These are phyloP conservation scores for Polytrichum formosum DNA, from an alignment of 225 moss, liverwort and hornwort genomes.

Conservation along the genomic window DNA sequence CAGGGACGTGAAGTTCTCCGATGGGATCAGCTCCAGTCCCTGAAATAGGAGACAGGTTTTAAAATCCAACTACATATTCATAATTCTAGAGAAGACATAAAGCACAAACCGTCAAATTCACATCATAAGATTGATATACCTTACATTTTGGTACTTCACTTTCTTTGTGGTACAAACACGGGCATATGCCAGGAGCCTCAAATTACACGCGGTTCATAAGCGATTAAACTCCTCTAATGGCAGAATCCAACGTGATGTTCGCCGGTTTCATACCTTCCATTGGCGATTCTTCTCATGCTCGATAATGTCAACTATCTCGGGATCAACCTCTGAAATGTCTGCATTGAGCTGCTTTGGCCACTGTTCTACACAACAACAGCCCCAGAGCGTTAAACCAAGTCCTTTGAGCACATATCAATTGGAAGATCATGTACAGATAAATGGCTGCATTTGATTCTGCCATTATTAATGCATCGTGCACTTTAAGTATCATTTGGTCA, in stretches of 20 bases:
- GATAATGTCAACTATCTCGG: constrained; percentile 88
- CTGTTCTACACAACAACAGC: constrained; percentile 26
- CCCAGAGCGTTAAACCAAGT: too few relatives aligned
- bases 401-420: not conserved
- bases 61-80: not conserved
- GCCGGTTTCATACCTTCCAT: constrained; percentile 66
- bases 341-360: constrained; percentile 86
- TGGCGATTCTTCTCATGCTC: constrained; percentile 96
- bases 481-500: too few relatives aligned
- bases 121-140: too few relatives aligned
- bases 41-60: constrained; percentile 16
- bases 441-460: too few relatives aligned
- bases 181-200: too few relatives aligned
- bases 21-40: constrained; percentile 95
- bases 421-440: not conserved
- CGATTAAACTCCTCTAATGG: too few relatives aligned
- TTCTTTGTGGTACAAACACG: too few relatives aligned
- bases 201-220: too few relatives aligned
- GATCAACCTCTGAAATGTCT: constrained; percentile 59
- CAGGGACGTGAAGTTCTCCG: constrained; percentile 92
- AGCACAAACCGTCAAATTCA: too few relatives aligned
- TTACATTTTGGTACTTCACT: too few relatives aligned
- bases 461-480: too few relatives aligned
- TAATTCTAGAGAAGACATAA: too few relatives aligned
- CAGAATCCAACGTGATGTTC: not conserved